These are phyloP conservation scores for Agapanthus africanus DNA, from an alignment of 106 monocot genomes.

Conservation along the genomic window DNA sequence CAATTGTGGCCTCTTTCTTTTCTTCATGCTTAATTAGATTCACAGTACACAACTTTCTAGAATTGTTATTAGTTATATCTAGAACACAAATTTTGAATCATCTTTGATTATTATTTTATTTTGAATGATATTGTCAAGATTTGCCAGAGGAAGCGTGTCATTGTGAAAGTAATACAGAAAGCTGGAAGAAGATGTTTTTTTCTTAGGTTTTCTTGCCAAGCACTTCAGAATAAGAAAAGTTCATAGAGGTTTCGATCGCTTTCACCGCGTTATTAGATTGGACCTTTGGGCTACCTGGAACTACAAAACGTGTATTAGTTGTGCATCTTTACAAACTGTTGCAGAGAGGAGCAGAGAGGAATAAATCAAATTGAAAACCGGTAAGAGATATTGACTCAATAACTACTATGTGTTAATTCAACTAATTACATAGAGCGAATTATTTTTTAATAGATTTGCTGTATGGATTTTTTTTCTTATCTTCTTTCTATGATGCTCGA, in stretches of 20 bases:
- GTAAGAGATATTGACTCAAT: neutral
- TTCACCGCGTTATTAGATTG: neutral
- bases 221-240: slow-evolving; percentile 3
- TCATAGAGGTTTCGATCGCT: slow-evolving; percentile 2
- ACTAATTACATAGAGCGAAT: neutral
- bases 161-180: slow-evolving; percentile 7
- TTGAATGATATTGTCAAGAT: slow-evolving; percentile 7
- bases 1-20: no score
- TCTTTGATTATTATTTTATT: neutral
- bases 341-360: neutral
- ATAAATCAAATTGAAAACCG: slow-evolving; percentile 2
- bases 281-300: slow-evolving; percentile 5
- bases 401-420: slow-evolving; percentile 3
- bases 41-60: no score
- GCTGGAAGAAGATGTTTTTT: neutral
- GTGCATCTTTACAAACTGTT: neutral
- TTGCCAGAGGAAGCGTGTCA: slow-evolving; percentile 1
- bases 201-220: neutral
- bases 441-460: neutral
- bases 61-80: neutral
- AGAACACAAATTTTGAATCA: neutral
- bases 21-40: no score
- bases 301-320: slow-evolving; percentile 12
- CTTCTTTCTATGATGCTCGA: neutral
- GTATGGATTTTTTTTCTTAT: neutral